Conservation (phyloP, 257 asterid species). For the Striga asiatica region DNA sequence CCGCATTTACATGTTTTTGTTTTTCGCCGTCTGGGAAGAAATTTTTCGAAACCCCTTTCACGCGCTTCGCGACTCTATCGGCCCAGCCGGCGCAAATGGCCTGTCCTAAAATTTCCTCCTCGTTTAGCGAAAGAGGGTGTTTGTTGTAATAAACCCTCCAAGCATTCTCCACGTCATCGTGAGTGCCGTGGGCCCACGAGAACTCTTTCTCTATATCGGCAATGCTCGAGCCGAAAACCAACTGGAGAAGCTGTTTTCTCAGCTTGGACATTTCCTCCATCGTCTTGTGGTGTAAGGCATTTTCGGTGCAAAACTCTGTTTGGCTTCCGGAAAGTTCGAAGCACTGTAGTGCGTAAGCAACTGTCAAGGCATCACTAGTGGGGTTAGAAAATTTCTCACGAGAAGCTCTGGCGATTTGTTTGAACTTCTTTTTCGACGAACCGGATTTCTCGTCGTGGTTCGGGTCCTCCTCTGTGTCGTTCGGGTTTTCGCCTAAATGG, state of each 20-base stretch:
- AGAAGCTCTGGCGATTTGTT: constrained; percentile 43
- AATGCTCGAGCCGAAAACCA: constrained; percentile 40
- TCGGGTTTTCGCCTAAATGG: constrained; percentile 30
- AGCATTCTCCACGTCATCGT: constrained; percentile 50
- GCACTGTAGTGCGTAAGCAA: constrained; percentile 65
- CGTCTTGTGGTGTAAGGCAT: constrained; percentile 59
- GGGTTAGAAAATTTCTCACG: constrained; percentile 65
- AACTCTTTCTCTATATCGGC: constrained; percentile 39
- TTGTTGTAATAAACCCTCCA: constrained; percentile 53
- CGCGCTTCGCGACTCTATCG: constrained; percentile 72
- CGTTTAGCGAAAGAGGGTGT: constrained; percentile 48
- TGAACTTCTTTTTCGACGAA: constrained; percentile 50
- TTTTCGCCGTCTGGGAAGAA: constrained; percentile 44
- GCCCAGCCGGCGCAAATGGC: constrained; percentile 95
- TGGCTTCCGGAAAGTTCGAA: constrained; percentile 53
- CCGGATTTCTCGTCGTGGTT: constrained; percentile 44
- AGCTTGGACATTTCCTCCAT: constrained; percentile 98
- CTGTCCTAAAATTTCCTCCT: constrained; percentile 75
- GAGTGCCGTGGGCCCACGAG: constrained; percentile 58
- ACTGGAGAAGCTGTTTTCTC: constrained; percentile 74
- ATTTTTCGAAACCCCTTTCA: constrained; percentile 30
- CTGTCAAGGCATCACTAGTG: constrained; percentile 63
- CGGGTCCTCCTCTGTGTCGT: constrained; percentile 22
- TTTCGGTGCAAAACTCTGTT: constrained; percentile 41
- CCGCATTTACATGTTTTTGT: constrained; percentile 36